Conservation (phyloP, 805 yeast species). For the Isabelozyma heimii region DNA sequence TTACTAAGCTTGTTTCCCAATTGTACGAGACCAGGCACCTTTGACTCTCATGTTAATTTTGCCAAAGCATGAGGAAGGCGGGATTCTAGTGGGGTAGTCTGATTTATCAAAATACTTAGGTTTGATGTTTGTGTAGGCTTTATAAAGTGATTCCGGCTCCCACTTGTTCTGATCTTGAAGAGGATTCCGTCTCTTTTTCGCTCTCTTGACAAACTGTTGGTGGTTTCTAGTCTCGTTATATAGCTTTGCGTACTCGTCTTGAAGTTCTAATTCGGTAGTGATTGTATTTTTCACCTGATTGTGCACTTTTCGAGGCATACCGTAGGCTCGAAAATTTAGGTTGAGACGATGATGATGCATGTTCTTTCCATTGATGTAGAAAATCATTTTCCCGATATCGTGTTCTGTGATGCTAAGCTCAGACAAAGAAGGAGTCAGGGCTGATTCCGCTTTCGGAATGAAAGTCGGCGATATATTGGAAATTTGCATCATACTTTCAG, state of each 20-base stretch:
- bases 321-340: not conserved
- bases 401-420: not conserved
- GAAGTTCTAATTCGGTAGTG: not conserved
- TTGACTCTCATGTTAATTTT: conserved; percentile 37
- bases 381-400: not conserved
- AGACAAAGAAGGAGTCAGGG: not conserved
- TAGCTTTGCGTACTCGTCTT: not conserved
- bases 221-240: not conserved
- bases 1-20: not conserved
- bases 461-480: not conserved
- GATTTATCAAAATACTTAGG: conserved; percentile 24
- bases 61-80: conserved; percentile 35
- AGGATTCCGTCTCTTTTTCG: conserved; percentile 11
- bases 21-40: conserved; percentile 30
- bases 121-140: conserved; percentile 30
- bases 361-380: not conserved
- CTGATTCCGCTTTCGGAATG: not conserved
- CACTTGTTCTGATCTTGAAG: conserved; percentile 15
- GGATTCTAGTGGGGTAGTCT: conserved; percentile 25
- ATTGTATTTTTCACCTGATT: not conserved
- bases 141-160: conserved; percentile 31
- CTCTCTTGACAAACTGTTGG: not conserved
- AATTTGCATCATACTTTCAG: too few relatives aligned
- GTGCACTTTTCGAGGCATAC: not conserved
- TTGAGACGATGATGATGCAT: not conserved